These are phyloP conservation scores for Psilocybe sp. DNA, from an alignment of 768 basidiomycete species.

Conservation along the genomic window DNA sequence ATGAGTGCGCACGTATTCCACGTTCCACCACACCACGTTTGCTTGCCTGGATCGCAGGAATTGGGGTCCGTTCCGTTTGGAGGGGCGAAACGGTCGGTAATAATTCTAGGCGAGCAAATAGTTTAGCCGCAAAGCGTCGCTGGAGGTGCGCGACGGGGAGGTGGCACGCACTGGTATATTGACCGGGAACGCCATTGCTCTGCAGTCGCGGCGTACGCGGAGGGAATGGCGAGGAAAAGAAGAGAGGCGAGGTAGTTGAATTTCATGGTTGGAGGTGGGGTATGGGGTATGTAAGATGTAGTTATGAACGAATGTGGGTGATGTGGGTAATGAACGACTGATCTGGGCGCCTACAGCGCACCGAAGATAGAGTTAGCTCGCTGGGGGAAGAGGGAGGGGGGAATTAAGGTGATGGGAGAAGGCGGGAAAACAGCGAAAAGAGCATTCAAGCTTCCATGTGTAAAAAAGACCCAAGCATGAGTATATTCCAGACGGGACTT, in stretches of 20 bases:
- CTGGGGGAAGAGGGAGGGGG: too few species aligned
- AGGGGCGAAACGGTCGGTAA: constrained; percentile 77
- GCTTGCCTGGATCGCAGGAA: constrained; percentile 54
- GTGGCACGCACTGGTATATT: constrained; percentile 65
- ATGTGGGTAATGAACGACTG: constrained; percentile 11
- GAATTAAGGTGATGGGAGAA: too few species aligned
- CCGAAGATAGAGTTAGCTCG: too few species aligned
- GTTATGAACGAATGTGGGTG: constrained; percentile 14
- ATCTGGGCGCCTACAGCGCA: not conserved
- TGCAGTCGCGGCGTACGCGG: constrained; percentile 56
- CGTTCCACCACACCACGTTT: constrained; percentile 86
- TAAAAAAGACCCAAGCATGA: too few species aligned
- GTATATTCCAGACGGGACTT: too few species aligned
- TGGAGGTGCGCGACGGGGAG: constrained; percentile 2
- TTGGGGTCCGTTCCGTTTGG: constrained; percentile 48
- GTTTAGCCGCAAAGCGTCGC: not conserved
- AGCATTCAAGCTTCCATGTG: too few species aligned
- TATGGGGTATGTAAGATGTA: constrained; percentile 18
- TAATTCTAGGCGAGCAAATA: constrained; percentile 38
- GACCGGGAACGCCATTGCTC: constrained; percentile 76
- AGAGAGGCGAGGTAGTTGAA: constrained; percentile 15
- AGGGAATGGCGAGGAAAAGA: constrained; percentile 15
- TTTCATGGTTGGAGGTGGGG: constrained; percentile 12
- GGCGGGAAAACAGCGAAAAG: too few species aligned
- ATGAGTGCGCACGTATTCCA: constrained; percentile 55